Conservation (phyloP, 2,329 filamentous ascomycete species). For the Blumeria hordei region DNA sequence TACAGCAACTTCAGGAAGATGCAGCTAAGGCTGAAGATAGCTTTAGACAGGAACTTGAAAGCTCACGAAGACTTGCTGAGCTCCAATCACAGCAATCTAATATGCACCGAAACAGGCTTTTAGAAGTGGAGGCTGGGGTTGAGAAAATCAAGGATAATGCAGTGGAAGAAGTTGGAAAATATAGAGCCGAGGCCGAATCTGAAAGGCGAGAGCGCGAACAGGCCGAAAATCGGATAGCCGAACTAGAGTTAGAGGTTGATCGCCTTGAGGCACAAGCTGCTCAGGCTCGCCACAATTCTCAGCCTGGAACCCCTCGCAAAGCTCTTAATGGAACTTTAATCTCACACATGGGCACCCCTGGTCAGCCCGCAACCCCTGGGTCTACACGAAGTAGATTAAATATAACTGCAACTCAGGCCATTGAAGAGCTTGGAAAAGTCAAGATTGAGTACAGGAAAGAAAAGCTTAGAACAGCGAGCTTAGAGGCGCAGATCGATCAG, state of each 20-base stretch:
- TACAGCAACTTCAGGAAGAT: constrained; percentile 69
- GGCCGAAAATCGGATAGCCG: constrained; percentile 35
- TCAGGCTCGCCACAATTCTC: constrained; percentile 19
- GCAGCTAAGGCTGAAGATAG: constrained; percentile 63
- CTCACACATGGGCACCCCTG: constrained; percentile 29
- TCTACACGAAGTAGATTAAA: constrained; percentile 29
- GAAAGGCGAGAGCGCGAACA: constrained; percentile 34
- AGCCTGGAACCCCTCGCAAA: constrained; percentile 32
- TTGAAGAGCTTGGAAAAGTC: constrained; percentile 39
- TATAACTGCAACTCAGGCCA: constrained; percentile 35
- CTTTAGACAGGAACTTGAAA: constrained; percentile 68
- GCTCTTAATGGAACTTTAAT: constrained; percentile 27
- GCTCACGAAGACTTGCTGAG: constrained; percentile 56
- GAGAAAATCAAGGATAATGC: constrained; percentile 37
- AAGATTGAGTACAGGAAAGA: constrained; percentile 54
- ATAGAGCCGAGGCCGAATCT: constrained; percentile 27
- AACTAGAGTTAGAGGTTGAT: constrained; percentile 38
- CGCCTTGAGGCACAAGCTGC: constrained; percentile 29
- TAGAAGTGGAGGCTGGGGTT: constrained; percentile 39
- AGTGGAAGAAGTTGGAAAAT: constrained; percentile 29
- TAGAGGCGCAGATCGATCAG: constrained; percentile 57
- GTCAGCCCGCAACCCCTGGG: constrained; percentile 30
- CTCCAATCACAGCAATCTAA: constrained; percentile 55
- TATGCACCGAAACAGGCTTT: constrained; percentile 44
- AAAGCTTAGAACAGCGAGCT: constrained; percentile 47